phyloP scores from a whole-genome alignment of 2,329 filamentous ascomycete species.

The Aureobasidium sp. region DNA sequence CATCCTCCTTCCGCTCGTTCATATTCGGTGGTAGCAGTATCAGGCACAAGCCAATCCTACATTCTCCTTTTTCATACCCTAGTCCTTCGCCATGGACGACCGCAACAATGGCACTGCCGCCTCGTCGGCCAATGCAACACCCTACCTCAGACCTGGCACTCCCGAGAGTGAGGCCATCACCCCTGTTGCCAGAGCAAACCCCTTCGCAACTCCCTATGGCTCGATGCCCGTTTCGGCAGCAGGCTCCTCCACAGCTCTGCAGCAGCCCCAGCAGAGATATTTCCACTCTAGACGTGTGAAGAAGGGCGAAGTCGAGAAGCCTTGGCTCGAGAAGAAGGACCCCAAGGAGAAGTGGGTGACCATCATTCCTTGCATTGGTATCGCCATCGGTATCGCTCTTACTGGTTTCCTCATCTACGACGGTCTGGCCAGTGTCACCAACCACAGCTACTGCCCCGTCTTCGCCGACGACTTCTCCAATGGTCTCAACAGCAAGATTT shows the following conservation, averaged over 20 bases:
- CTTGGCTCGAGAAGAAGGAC: conserved; percentile 67
- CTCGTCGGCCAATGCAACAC: conserved; percentile 30
- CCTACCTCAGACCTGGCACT: conserved; percentile 31
- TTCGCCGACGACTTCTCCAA: conserved; percentile 59
- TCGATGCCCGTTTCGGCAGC: conserved; percentile 39
- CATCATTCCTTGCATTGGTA: conserved; percentile 67
- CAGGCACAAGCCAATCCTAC: not conserved
- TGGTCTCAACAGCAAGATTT: conserved; percentile 54
- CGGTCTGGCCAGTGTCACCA: conserved; percentile 62
- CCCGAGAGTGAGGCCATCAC: conserved; percentile 32
- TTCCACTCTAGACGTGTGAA: conserved; percentile 68
- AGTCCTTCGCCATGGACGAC: conserved; percentile 23
- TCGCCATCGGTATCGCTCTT: conserved; percentile 60
- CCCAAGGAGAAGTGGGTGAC: conserved; percentile 81
- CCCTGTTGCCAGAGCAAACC: conserved; percentile 22
- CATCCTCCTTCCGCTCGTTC: not conserved
- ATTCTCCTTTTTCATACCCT: not conserved
- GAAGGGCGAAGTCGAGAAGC: conserved; percentile 67
- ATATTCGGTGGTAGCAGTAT: not conserved
- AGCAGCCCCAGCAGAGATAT: conserved; percentile 39
- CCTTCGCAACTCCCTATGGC: conserved; percentile 36
- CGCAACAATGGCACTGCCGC: conserved; percentile 24
- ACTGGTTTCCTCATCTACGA: conserved; percentile 70
- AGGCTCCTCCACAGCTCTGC: conserved; percentile 36
- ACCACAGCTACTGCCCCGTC: conserved; percentile 66